Percentiles rank a stretch among this genome's conserved stretches.
Conservation (phyloP, 192 early-diverging fungal species). For the Podila epicladia region DNA sequence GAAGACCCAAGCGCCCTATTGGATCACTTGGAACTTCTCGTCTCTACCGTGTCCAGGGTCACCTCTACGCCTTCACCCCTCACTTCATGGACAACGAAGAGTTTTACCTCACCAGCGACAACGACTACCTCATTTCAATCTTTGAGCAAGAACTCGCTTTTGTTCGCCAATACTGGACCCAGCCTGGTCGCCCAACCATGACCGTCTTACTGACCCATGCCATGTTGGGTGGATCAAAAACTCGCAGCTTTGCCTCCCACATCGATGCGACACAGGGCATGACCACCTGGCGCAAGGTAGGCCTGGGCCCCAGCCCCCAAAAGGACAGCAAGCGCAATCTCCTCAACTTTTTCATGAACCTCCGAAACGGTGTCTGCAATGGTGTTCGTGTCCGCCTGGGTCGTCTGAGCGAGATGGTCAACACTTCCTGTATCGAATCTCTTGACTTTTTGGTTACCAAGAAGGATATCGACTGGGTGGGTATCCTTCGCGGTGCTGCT, state of each 20-base stretch:
- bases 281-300: constrained; percentile 10
- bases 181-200: constrained; percentile 80
- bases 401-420: constrained; percentile 74
- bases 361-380: constrained; percentile 69
- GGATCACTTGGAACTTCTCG: constrained; percentile 80
- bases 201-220: constrained; percentile 75
- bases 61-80: constrained; percentile 84
- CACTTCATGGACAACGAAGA: constrained; percentile 87
- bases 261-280: constrained; percentile 13
- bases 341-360: constrained; percentile 83
- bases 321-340: constrained; percentile 64
- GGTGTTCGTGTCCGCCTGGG: constrained; percentile 79
- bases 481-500: constrained; percentile 49
- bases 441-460: constrained; percentile 81
- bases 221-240: constrained; percentile 69
- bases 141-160: constrained; percentile 80
- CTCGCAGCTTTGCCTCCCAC: constrained; percentile 29
- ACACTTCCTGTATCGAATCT: constrained; percentile 77
- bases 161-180: constrained; percentile 73
- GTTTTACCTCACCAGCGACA: constrained; percentile 83
- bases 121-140: constrained; percentile 76
- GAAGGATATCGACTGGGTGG: constrained; percentile 58
- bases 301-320: constrained; percentile 17
- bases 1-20: constrained; percentile 78
- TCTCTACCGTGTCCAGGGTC: constrained; percentile 81